Percentiles rank a stretch among this genome's conserved stretches.
These are phyloP conservation scores for Colletotrichum lindemuthianum DNA, from an alignment of 2,329 filamentous ascomycete genomes.

Conservation along the genomic window DNA sequence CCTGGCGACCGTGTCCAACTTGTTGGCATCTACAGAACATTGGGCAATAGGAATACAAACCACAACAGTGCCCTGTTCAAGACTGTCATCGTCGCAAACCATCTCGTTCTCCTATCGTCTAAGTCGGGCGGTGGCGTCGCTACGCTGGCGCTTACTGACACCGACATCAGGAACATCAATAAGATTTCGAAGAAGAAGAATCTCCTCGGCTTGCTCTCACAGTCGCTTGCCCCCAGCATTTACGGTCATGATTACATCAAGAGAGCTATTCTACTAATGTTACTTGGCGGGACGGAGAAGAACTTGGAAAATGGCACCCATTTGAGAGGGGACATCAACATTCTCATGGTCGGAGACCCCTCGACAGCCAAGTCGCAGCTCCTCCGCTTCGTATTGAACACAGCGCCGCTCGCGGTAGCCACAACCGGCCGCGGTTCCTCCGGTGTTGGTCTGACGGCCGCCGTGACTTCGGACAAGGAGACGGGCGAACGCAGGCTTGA, in stretches of 20 bases:
- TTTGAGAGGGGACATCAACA: constrained; percentile 98
- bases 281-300: constrained; percentile 96
- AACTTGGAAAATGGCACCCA: constrained; percentile 98
- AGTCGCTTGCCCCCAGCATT: constrained; percentile 95
- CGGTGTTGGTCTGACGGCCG: constrained; percentile 95
- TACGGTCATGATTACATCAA: constrained; percentile 98
- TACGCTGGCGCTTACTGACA: constrained; percentile 91
- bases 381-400: constrained; percentile 95
- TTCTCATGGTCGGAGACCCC: constrained; percentile 98
- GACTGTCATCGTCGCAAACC: constrained; percentile 92
- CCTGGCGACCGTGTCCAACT: constrained; percentile 96
- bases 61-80: constrained; percentile 94
- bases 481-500: constrained; percentile 94
- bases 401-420: constrained; percentile 93
- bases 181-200: constrained; percentile 95
- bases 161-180: constrained; percentile 98
- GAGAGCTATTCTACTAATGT: constrained; percentile 94
- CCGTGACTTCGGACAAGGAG: constrained; percentile 96
- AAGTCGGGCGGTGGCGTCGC: constrained; percentile 96
- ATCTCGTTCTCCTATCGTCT: constrained; percentile 91
- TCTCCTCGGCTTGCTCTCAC: constrained; percentile 90
- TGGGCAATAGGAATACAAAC: constrained; percentile 93
- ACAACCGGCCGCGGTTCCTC: constrained; percentile 97
- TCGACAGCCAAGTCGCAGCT: constrained; percentile 99
- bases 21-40: constrained; percentile 93